These are phyloP conservation scores for Pleurotus salmoneostramineus DNA, from an alignment of 768 basidiomycete genomes.

Conservation along the genomic window DNA sequence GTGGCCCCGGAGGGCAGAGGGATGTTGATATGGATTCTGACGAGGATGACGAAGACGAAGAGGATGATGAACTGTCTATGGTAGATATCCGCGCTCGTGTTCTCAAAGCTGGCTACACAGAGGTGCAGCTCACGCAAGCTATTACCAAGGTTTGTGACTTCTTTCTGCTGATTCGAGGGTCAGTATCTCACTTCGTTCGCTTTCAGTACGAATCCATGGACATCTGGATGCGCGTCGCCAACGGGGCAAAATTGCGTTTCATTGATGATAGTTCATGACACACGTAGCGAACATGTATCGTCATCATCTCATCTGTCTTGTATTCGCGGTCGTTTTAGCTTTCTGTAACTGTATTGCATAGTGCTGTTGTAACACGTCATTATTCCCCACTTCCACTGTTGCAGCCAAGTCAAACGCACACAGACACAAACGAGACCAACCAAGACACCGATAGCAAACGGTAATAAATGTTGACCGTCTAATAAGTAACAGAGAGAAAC, in stretches of 20 bases:
- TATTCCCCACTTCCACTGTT: not conserved
- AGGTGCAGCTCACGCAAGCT: constrained; percentile 84
- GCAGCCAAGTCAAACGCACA: not conserved
- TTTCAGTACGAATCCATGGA: constrained; percentile 83
- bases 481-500: not conserved
- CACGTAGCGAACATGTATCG: not conserved
- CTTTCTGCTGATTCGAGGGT: not conserved
- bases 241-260: constrained; percentile 78
- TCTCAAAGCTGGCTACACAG: constrained; percentile 84
- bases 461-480: constrained; percentile 1
- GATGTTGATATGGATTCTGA: constrained; percentile 71
- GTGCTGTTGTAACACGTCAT: not conserved
- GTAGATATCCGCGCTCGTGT: constrained; percentile 87
- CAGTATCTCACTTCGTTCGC: constrained; percentile 10
- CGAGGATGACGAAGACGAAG: constrained; percentile 53
- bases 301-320: not conserved
- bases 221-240: constrained; percentile 79
- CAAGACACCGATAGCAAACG: not conserved
- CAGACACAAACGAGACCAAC: not conserved
- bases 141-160: constrained; percentile 61
- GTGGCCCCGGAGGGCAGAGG: constrained; percentile 65
- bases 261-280: constrained; percentile 24
- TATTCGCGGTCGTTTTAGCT: not conserved
- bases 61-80: constrained; percentile 68
- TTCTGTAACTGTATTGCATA: not conserved